Base-by-base conservation (phyloP, 2,329 filamentous ascomycete genomes). In the Pyrenophora graminea region DNA sequence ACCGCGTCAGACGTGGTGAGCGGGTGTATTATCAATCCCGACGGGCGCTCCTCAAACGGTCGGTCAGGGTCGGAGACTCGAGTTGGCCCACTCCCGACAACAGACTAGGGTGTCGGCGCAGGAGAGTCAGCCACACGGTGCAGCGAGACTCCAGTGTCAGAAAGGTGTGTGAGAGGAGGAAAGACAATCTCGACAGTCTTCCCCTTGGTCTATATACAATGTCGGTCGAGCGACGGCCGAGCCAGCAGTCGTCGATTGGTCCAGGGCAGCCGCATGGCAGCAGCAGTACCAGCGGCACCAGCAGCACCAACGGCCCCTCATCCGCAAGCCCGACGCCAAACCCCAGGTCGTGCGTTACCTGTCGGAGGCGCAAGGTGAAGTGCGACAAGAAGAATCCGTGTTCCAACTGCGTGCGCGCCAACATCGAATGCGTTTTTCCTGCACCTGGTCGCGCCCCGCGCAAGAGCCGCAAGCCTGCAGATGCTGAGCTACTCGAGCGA, bases 351-450 rank as follows among this genome's bases (percentile, higher is more conserved):
- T 73, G 70, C 59, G 64, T 71, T 34, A 73, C 69, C 30, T 73
- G 70, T 50, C 63, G 70, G 9, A 59, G 61, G 45, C 77, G 85
- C 55, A 88, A 89, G 71, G 88, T 91, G 47, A 87, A 87, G 64
- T 91, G 88, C 78, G 87, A 91, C 76, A 91, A 91, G 76, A 80
- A 83, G 63, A 84, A 89, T 77, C 86, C 88, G 13, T 91, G 88
- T 71, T 84, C 84, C 62, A 91, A 91, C 70, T 91, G 88, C 70
- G 82, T 82, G 36, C 83, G 86, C 58, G 86, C 86, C 34, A 77
- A 85, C 61, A 88, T 88, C 51, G 82, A 87, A 60, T 91, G 88
- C 70, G 76, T 90, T 41, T 91, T 89, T 66, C 88, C 88, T 1
- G 85, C 87, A 2, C 88, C 88, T 0, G 88, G 88, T 8, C 81